phyloP scores from a whole-genome alignment of 2,329 filamentous ascomycete genomes.

The Fusarium sp. region DNA sequence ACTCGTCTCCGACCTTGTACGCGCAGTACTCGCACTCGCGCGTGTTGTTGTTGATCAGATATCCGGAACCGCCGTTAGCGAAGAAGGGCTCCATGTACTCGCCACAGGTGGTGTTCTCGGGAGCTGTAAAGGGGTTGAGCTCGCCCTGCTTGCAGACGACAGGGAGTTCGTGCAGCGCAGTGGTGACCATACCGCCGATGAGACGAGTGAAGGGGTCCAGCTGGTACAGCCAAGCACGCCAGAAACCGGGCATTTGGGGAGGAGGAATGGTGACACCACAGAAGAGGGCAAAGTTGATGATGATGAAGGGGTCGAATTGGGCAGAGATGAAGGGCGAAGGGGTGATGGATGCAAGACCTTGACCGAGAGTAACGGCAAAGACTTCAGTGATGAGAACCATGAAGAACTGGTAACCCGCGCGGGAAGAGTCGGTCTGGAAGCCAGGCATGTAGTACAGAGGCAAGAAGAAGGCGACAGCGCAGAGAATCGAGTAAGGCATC shows the following conservation, averaged over 20 bases:
- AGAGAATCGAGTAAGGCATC: slow-evolving; percentile 82
- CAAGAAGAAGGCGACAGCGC: slow-evolving; percentile 80
- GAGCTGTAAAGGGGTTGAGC: slow-evolving; percentile 68
- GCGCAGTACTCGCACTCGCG: slow-evolving; percentile 81
- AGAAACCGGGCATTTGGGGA: slow-evolving; percentile 75
- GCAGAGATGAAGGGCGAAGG: slow-evolving; percentile 80
- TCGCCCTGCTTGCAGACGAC: slow-evolving; percentile 64
- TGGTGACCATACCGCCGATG: slow-evolving; percentile 70
- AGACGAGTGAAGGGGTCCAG: slow-evolving; percentile 69
- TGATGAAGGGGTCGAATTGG: slow-evolving; percentile 81
- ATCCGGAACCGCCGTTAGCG: slow-evolving; percentile 69
- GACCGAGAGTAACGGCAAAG: slow-evolving; percentile 82
- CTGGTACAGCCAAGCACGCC: slow-evolving; percentile 77
- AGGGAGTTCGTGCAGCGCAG: slow-evolving; percentile 62
- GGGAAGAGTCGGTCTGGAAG: slow-evolving; percentile 66
- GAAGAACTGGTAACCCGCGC: slow-evolving; percentile 87
- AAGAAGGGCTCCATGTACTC: slow-evolving; percentile 43
- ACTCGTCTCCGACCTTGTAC: slow-evolving; percentile 80
- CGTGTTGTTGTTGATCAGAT: slow-evolving; percentile 71
- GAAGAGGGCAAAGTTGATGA: slow-evolving; percentile 84
- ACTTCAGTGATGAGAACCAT: slow-evolving; percentile 84
- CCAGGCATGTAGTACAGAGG: slow-evolving; percentile 86
- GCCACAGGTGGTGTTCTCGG: slow-evolving; percentile 53
- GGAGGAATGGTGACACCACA: slow-evolving; percentile 85
- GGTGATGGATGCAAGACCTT: slow-evolving; percentile 77